phyloP scores from a whole-genome alignment of 2,329 filamentous ascomycete species.

The Penicillium sp. region DNA sequence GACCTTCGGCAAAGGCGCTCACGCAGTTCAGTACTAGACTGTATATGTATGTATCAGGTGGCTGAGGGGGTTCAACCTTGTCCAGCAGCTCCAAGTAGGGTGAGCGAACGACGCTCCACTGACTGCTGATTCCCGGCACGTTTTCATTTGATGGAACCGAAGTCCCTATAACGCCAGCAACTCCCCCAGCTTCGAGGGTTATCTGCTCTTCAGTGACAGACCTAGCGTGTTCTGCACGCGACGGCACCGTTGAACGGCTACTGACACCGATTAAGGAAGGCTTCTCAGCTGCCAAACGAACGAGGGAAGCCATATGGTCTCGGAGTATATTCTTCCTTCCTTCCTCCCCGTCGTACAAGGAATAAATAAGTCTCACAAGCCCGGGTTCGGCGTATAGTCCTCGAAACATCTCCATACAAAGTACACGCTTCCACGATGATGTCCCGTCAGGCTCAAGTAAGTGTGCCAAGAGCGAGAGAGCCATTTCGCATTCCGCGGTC shows the following conservation, averaged over 20 bases:
- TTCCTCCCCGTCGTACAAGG: slow-evolving; percentile 75
- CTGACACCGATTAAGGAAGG: slow-evolving; percentile 86
- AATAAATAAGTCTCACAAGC: slow-evolving; percentile 79
- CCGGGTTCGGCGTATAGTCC: slow-evolving; percentile 82
- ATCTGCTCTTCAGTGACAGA: slow-evolving; percentile 75
- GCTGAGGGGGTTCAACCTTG: slow-evolving; percentile 79
- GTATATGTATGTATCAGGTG: slow-evolving; percentile 94
- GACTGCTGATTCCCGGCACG: slow-evolving; percentile 77
- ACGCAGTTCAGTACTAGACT: slow-evolving; percentile 87
- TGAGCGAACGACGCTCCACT: slow-evolving; percentile 87
- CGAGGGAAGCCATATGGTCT: slow-evolving; percentile 83
- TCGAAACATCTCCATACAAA: slow-evolving; percentile 90
- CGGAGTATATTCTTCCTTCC: slow-evolving; percentile 77
- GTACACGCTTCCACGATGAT: slow-evolving; percentile 79
- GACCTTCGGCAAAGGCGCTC: slow-evolving; percentile 84
- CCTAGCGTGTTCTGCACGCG: slow-evolving; percentile 60
- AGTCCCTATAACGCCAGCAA: slow-evolving; percentile 83
- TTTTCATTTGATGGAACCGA: slow-evolving; percentile 70
- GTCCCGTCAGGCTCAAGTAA: slow-evolving; percentile 83
- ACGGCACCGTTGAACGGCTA: slow-evolving; percentile 83
- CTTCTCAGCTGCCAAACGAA: slow-evolving; percentile 90
- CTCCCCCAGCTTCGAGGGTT: slow-evolving; percentile 85
- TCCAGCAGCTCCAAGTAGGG: slow-evolving; percentile 94
- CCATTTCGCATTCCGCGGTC: slow-evolving; percentile 79
- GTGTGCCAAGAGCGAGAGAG: slow-evolving; percentile 79